Evolutionary conservation across 495 filamentous ascomycete genomes (phyloP), one percentile per base, ranked within the genome.

Genomic region (Coniosporium apollinis): DNA sequence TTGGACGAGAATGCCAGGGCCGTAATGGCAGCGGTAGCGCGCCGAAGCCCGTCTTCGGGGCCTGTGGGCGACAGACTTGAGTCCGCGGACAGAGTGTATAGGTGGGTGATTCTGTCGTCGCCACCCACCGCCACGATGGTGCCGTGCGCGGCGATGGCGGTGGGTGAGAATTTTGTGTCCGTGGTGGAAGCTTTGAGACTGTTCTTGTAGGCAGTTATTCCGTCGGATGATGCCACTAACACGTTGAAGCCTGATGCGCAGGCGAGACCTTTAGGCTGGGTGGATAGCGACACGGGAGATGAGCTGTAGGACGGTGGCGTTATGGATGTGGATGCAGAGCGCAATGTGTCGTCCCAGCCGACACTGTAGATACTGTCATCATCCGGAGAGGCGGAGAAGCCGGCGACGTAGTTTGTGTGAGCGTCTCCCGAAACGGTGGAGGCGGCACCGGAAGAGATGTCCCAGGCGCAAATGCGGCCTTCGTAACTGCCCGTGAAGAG

Each of bases 261-360:
- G 8, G 63, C 56, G 25, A 76, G 48, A 5, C 63, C 68, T 48
- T 74, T 75, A 1, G 77, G 77, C 47, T 81, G 76, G 11, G 30
- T 32, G 30, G 30, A 32, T n/a, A n/a, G n/a, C n/a, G n/a, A n/a
- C n/a, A n/a, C n/a, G n/a, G n/a, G n/a, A n/a, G n/a, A n/a, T n/a
- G n/a, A n/a, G n/a, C n/a, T n/a, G n/a, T n/a, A n/a, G 29, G 51
- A 55, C 3, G 60, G 49, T 17, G 45, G 58, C 39, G 67, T 70
- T 20, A 62, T 67, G 51, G 77, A 82, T 5, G 65, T 71, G 39
- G 64, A 64, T 26, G 66, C 65, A 0, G 61, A 56, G 38, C 86
- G 79, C 24, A 94, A 69, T 4, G 82, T 86, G 54, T 97, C 89
- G 55, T 97, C 89, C 89, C 89, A 96, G 46, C 73, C 85, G 11